A percentile compares a stretch with the other conserved stretches of the same genome.
phyloP scores from a whole-genome alignment of 345 rosid genomes.

The Barbarea vulgaris region DNA sequence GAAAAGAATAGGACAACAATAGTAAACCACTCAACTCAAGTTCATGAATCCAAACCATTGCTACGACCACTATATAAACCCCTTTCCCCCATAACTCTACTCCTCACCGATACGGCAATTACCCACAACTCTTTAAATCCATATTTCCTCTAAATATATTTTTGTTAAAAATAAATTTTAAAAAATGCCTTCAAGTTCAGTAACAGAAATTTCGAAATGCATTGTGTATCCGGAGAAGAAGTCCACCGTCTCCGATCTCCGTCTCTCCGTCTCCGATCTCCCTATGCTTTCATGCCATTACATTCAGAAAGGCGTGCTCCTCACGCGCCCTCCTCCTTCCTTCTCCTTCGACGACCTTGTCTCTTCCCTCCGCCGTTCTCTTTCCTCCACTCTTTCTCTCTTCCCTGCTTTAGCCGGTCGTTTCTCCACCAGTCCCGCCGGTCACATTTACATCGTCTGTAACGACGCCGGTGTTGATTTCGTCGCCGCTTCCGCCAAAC shows the following conservation, averaged over 20 bases:
- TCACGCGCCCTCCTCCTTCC: slow-evolving; percentile 47
- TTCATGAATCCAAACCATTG: slow-evolving; percentile 55
- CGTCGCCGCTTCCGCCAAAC: slow-evolving; percentile 57
- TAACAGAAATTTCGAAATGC: slow-evolving; percentile 58
- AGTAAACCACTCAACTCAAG: slow-evolving; percentile 44
- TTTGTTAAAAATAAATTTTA: not conserved
- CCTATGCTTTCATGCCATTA: slow-evolving; percentile 99
- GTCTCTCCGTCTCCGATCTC: slow-evolving; percentile 90
- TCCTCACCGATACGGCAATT: slow-evolving; percentile 6
- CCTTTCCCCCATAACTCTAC: slow-evolving; percentile 10
- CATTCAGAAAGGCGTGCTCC: slow-evolving; percentile 92
- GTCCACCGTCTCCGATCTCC: slow-evolving; percentile 62
- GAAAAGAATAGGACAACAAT: slow-evolving; percentile 12
- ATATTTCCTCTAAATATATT: not conserved
- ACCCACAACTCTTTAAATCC: not conserved
- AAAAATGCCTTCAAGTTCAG: slow-evolving; percentile 64
- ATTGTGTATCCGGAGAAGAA: slow-evolving; percentile 53
- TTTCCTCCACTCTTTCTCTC: slow-evolving; percentile 65
- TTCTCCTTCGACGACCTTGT: slow-evolving; percentile 50
- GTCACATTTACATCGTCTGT: slow-evolving; percentile 67
- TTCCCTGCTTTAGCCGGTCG: slow-evolving; percentile 94
- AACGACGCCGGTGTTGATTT: slow-evolving; percentile 81
- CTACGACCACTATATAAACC: slow-evolving; percentile 49
- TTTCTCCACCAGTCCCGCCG: slow-evolving; percentile 57
- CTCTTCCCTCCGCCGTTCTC: slow-evolving; percentile 57